Conservation (phyloP, 2,329 filamentous ascomycete genomes). For the Botrytis cinerea region DNA sequence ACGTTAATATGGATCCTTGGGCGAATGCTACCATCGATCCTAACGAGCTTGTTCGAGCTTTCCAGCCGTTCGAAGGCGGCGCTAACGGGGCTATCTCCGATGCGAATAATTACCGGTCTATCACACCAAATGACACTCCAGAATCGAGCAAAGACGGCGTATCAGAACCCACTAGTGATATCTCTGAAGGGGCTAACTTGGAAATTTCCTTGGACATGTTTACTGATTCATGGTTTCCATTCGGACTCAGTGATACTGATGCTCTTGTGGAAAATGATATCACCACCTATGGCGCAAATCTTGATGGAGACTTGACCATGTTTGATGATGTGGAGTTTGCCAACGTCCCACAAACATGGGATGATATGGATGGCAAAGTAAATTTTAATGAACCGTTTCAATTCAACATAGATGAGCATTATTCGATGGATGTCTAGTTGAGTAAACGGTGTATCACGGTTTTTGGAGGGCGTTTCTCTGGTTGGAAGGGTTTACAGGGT, state of each 20-base stretch:
- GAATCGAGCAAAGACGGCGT: constrained; percentile 62
- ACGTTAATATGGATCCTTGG: constrained; percentile 41
- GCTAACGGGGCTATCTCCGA: constrained; percentile 54
- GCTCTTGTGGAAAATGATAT: constrained; percentile 34
- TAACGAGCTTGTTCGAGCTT: constrained; percentile 49
- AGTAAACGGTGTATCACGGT: constrained; percentile 18
- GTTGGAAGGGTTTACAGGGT: constrained; percentile 24
- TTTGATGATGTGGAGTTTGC: constrained; percentile 35
- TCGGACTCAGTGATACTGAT: constrained; percentile 47
- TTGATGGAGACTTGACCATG: constrained; percentile 36
- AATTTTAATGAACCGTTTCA: constrained; percentile 57
- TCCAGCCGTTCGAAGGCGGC: constrained; percentile 47
- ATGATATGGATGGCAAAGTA: constrained; percentile 48
- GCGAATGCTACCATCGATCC: constrained; percentile 55
- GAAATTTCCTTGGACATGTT: constrained; percentile 52
- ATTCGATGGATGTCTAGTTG: constrained; percentile 45
- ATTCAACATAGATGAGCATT: constrained; percentile 50
- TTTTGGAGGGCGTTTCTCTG: constrained; percentile 28
- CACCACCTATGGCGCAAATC: constrained; percentile 42
- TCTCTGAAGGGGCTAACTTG: constrained; percentile 55
- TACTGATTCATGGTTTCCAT: constrained; percentile 48
- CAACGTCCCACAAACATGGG: constrained; percentile 46
- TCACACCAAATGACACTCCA: constrained; percentile 64
- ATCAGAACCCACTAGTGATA: constrained; percentile 64
- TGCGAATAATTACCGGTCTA: constrained; percentile 54